Conservation (phyloP, 2,329 filamentous ascomycete genomes). For the Incumbomyces lentus region DNA sequence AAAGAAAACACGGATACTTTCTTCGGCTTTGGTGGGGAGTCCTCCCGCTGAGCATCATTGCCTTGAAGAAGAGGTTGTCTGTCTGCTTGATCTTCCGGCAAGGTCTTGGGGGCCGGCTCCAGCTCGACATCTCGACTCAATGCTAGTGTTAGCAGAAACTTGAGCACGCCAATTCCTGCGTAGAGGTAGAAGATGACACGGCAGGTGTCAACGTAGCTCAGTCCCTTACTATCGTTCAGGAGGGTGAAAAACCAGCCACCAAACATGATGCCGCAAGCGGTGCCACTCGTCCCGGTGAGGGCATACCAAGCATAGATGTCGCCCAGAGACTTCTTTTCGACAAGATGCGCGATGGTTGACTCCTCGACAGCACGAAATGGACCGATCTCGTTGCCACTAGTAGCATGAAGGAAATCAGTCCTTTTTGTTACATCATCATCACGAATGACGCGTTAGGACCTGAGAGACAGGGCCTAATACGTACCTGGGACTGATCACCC, state of each 20-base stretch:
- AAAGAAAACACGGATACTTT: conserved; percentile 13
- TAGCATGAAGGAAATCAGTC: conserved; percentile 17
- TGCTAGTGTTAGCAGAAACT: conserved; percentile 36
- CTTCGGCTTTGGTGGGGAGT: conserved; percentile 14
- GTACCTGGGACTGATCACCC: conserved; percentile 46
- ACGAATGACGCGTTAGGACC: too few species aligned
- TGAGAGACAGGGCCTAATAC: conserved; percentile 31
- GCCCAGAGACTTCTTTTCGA: conserved; percentile 10
- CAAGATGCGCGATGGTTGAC: conserved; percentile 27
- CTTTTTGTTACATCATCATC: too few species aligned
- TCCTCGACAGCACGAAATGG: conserved; percentile 54
- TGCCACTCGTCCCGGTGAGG: conserved; percentile 44
- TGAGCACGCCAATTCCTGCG: conserved; percentile 43
- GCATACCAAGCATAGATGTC: conserved; percentile 28
- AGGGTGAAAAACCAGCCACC: conserved; percentile 19
- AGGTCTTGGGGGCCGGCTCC: conserved; percentile 4
- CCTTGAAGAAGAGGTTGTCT: too few species aligned
- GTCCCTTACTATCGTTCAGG: conserved; percentile 24
- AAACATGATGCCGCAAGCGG: conserved; percentile 41
- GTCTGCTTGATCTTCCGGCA: neutral
- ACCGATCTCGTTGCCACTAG: conserved; percentile 52
- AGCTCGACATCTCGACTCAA: conserved; percentile 45
- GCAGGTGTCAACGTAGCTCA: conserved; percentile 42
- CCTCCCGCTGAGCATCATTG: conserved; percentile 9
- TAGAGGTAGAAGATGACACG: conserved; percentile 50